These are phyloP conservation scores for Miscanthus sacchariflorus DNA, from an alignment of 202 grass and related monocot genomes.

Conservation along the genomic window DNA sequence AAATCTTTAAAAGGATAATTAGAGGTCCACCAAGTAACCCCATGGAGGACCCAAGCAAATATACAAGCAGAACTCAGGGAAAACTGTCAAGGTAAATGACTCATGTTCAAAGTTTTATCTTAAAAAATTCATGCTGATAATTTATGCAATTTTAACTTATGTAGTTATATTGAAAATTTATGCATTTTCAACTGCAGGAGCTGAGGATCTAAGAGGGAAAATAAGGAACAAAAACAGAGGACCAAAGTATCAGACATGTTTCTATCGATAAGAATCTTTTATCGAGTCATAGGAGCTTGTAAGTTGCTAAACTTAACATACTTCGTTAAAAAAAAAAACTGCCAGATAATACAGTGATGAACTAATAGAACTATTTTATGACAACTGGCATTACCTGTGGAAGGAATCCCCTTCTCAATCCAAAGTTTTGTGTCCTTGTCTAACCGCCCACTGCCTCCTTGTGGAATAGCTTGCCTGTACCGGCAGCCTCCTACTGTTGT, in stretches of 20 bases:
- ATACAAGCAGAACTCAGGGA: background rate
- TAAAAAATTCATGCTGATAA: background rate
- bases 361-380: too few relatives aligned
- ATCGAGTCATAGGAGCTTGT: too few relatives aligned
- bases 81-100: background rate
- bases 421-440: constrained; percentile 60
- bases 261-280: too few relatives aligned
- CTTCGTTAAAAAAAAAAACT: too few relatives aligned
- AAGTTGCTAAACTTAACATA: too few relatives aligned
- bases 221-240: too few relatives aligned
- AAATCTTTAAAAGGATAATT: background rate
- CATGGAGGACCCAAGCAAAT: background rate
- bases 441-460: constrained; percentile 52
- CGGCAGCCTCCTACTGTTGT: constrained; percentile 63
- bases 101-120: background rate
- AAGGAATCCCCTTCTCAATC: constrained; percentile 72
- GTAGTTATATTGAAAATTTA: too few relatives aligned
- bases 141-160: background rate
- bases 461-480: constrained; percentile 76
- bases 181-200: too few relatives aligned
- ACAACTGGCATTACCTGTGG: constrained; percentile 50
- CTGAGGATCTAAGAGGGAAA: too few relatives aligned
- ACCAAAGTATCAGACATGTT: too few relatives aligned
- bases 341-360: too few relatives aligned
- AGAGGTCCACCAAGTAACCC: background rate